Evolutionary conservation across 2,329 filamentous ascomycete genomes (phyloP), one percentile per base, ranked within the genome.

Genomic region (Aspergillus pseudoterreus): DNA sequence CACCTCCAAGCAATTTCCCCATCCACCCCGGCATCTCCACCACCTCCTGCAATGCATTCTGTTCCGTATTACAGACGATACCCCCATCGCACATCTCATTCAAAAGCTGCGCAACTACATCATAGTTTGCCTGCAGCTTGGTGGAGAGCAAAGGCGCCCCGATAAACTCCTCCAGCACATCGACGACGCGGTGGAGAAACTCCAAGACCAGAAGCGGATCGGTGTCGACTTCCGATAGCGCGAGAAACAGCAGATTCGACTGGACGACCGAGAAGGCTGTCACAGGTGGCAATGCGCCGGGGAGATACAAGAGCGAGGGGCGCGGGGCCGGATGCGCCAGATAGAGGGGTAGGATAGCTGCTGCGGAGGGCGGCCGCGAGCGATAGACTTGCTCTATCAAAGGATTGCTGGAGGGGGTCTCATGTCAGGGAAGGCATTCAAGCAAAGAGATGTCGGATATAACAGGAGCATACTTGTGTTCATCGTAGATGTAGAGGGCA

Each of bases 1-100:
- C 90, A 59, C 88, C 90, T 43, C 91, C 90, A 15, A 99, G 76
- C 49, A 99, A 71, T 72, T 92, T 96, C 59, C 90, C 91, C 71
- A 97, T 82, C 75, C 91, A 87, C 30, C 89, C 90, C 56, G 95
- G 91, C 14, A 95, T 90, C 68, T 96, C 92, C 12, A 99, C 90
- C 12, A 92, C 79, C 67, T 99, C 94, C 63, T 90, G 82, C 64
- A 99, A 74, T 17, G 92, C 90, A 76, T 99, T 97, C 9, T 89
- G 88, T 70, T 99, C 94, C 1, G 92, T 96, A 51, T 90, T 95
- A 64, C 82, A 88, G 33, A 96, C 81, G n/a, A 85, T 82, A 14
- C 94, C 94, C 38, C 86, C 90, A 77, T 99, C 94, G 69, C 94
- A 96, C 88, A 99, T 95, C 74, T 99, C 94, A 55, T 86, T 90